Percentiles rank a stretch among this genome's conserved stretches.
These are phyloP conservation scores for Leccinellum luteum DNA, from an alignment of 768 basidiomycete genomes.

Conservation along the genomic window DNA sequence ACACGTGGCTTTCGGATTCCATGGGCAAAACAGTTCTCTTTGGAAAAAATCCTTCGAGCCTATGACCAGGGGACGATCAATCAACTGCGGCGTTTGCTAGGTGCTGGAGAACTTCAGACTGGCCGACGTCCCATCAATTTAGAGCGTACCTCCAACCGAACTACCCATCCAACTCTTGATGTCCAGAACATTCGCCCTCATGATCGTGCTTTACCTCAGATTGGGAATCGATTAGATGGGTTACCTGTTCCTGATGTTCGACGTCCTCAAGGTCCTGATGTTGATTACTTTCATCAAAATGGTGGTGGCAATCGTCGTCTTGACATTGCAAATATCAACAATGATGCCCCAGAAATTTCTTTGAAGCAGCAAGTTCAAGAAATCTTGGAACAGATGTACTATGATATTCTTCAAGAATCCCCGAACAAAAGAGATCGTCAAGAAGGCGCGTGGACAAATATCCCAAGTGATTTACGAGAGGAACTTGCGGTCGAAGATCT, in stretches of 20 bases:
- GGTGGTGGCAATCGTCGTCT: not conserved
- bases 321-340: not conserved
- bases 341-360: not conserved
- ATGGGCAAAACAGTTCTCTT: not conserved
- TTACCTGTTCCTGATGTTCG: not conserved
- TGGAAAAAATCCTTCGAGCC: not conserved
- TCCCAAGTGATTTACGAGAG: not conserved
- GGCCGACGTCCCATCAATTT: not conserved
- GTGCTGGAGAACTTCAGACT: not conserved
- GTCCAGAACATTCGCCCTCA: not conserved
- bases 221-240: not conserved
- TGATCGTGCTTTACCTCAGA: not conserved
- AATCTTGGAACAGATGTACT: not conserved
- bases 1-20: not conserved
- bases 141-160: not conserved
- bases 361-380: not conserved
- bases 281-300: not conserved
- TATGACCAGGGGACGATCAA: not conserved
- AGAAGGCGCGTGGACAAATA: not conserved
- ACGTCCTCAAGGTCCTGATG: conserved; percentile 3
- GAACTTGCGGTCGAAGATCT: not conserved
- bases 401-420: not conserved
- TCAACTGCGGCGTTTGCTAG: not conserved
- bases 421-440: not conserved
- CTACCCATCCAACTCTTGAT: not conserved